phyloP scores from a whole-genome alignment of 345 rosid genomes.

The Eucalyptus grandis region DNA sequence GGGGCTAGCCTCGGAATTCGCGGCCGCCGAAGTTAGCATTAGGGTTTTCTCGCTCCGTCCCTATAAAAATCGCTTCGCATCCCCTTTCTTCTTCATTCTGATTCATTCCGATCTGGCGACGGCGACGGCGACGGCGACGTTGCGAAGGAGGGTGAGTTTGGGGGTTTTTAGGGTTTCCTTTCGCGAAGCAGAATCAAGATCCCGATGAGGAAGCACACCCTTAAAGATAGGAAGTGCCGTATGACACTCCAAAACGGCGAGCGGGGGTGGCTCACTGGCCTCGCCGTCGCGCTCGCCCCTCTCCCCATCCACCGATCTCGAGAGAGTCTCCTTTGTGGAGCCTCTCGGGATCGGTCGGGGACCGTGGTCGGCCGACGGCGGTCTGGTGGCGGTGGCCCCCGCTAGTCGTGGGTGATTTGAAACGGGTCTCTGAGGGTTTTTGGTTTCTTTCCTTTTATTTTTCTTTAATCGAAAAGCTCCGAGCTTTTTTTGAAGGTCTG shows the following conservation, averaged over 20 bases:
- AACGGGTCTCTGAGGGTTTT: constrained; percentile 51
- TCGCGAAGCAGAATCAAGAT: not conserved
- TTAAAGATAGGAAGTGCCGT: constrained; percentile 58
- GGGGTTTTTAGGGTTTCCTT: not conserved
- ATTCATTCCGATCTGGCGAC: not conserved
- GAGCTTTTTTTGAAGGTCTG: not conserved
- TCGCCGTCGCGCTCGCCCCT: not conserved
- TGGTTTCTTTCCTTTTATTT: not conserved
- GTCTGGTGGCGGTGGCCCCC: not conserved
- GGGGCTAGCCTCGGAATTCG: not conserved
- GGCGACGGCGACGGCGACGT: not conserved
- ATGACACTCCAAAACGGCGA: constrained; percentile 29
- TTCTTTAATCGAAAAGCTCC: not conserved
- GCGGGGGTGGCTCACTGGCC: not conserved
- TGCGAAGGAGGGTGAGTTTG: not conserved
- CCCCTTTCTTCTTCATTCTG: not conserved
- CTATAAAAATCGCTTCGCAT: not conserved
- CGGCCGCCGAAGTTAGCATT: not conserved
- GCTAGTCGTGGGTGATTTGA: constrained; percentile 34
- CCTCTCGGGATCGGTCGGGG: not conserved
- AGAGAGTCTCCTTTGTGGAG: not conserved
- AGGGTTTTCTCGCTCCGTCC: not conserved
- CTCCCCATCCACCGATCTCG: constrained; percentile 2
- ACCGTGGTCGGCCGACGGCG: not conserved
- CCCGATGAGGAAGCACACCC: constrained; percentile 46